These are phyloP conservation scores for Trichoderma gamsii DNA, from an alignment of 495 filamentous ascomycete species.

Conservation along the genomic window DNA sequence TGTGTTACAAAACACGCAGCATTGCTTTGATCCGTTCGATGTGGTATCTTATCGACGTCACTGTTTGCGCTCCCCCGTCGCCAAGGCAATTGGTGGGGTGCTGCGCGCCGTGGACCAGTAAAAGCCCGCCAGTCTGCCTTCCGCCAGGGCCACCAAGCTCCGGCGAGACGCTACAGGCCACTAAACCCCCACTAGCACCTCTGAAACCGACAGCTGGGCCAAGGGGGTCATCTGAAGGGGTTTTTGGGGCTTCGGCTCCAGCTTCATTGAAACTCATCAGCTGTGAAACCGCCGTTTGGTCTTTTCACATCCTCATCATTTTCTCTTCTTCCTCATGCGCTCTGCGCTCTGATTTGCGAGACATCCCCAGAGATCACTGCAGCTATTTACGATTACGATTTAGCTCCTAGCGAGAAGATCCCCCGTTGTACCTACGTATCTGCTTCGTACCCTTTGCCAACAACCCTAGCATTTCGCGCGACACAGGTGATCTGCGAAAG, in stretches of 20 bases:
- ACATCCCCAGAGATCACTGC: no score
- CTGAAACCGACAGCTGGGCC: conserved; percentile 3
- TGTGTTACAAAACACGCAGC: not conserved
- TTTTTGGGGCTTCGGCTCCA: not conserved
- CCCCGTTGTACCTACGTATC: no score
- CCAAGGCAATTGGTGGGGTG: conserved; percentile 8
- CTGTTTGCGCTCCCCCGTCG: not conserved
- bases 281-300: conserved; percentile 10
- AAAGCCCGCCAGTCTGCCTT: conserved; percentile 1
- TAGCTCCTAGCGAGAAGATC: no score
- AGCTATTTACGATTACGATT: no score
- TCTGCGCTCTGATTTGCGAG: not conserved
- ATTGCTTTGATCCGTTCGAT: not conserved
- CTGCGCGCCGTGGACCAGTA: not conserved
- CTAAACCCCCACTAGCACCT: conserved; percentile 9
- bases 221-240: conserved; percentile 7
- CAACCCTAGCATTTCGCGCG: no score
- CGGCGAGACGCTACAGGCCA: not conserved
- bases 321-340: not conserved
- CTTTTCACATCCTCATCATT: not conserved
- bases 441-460: no score
- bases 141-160: not conserved
- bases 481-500: not conserved
- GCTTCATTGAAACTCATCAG: conserved; percentile 2
- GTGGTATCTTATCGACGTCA: conserved; percentile 3